Evolutionary conservation across 75 land plant species (phyloP).

Genomic region (Selaginella tamariscina): DNA sequence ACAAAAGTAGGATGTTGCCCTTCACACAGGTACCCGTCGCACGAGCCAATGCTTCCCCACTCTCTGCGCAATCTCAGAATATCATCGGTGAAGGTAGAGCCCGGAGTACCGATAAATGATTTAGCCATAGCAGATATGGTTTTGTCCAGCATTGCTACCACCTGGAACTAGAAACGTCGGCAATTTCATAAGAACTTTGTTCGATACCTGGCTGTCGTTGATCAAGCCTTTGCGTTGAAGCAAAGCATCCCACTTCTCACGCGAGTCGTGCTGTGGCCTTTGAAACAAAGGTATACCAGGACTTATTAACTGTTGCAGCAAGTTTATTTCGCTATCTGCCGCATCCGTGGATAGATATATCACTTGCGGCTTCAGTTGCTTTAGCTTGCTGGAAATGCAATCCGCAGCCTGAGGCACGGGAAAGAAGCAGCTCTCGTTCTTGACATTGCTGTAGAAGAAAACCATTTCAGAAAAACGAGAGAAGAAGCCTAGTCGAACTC

Average conservation of each 20-base stretch:
- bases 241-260: conserved; percentile 85
- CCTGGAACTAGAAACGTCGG: no score
- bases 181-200: neutral
- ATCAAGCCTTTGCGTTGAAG: conserved; percentile 49
- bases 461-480: neutral
- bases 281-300: conserved; percentile 51
- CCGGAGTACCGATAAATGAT: conserved; percentile 67
- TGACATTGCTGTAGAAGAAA: conserved; percentile 11
- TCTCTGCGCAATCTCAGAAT: conserved; percentile 58
- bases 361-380: conserved; percentile 47
- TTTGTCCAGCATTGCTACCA: conserved; percentile 91
- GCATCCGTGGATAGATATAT: conserved; percentile 94
- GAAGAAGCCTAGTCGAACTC: neutral
- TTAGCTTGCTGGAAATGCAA: conserved; percentile 53
- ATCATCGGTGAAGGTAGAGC: conserved; percentile 88
- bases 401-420: conserved; percentile 87
- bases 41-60: conserved; percentile 54
- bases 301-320: conserved; percentile 50
- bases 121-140: conserved; percentile 69
- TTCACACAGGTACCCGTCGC: conserved; percentile 77
- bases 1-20: conserved; percentile 59
- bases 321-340: conserved; percentile 65
- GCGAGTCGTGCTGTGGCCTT: conserved; percentile 51
- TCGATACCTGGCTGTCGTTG: conserved; percentile 47
- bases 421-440: conserved; percentile 53